Evolutionary conservation across 768 basidiomycete genomes (phyloP).

Genomic region (Amanita pseudoporphyria): DNA sequence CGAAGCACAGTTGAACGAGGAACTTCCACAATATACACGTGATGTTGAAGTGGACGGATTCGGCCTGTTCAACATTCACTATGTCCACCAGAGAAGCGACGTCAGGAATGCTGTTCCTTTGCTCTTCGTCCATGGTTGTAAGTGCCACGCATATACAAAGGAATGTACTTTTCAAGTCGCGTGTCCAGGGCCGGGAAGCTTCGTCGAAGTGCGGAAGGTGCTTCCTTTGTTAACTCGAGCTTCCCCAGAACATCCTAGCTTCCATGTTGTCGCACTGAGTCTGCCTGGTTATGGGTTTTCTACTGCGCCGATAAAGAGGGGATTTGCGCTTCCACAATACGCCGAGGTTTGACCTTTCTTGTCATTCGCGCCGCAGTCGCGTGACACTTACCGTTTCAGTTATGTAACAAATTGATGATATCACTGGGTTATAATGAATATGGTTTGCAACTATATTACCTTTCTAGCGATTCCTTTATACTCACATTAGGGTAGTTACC

Average conservation of each 20-base stretch:
- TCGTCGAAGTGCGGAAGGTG: constrained; percentile 48
- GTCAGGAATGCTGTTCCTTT: constrained; percentile 34
- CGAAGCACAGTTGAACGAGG: constrained; percentile 39
- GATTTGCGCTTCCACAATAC: constrained; percentile 36
- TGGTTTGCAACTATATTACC: constrained; percentile 19
- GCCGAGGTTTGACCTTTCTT: constrained; percentile 34
- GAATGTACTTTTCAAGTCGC: background rate
- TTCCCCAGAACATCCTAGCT: constrained; percentile 36
- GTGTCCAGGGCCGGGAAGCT: constrained; percentile 50
- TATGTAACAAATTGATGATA: constrained; percentile 40
- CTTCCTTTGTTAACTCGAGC: constrained; percentile 39
- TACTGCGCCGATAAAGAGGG: constrained; percentile 38
- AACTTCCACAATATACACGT: constrained; percentile 46
- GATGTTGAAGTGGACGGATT: constrained; percentile 40
- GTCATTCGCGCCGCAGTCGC: constrained; percentile 24
- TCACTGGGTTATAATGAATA: constrained; percentile 39
- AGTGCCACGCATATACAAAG: constrained; percentile 9
- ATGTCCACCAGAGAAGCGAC: constrained; percentile 44
- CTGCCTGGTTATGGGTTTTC: constrained; percentile 60
- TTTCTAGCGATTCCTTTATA: background rate
- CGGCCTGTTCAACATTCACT: constrained; percentile 41
- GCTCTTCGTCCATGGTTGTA: constrained; percentile 43
- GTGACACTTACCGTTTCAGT: constrained; percentile 41
- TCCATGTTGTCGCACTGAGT: constrained; percentile 53
- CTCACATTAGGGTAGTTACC: constrained; percentile 18